phyloP scores from a whole-genome alignment of 2,329 filamentous ascomycete species.

The Diplodia intermedia region DNA sequence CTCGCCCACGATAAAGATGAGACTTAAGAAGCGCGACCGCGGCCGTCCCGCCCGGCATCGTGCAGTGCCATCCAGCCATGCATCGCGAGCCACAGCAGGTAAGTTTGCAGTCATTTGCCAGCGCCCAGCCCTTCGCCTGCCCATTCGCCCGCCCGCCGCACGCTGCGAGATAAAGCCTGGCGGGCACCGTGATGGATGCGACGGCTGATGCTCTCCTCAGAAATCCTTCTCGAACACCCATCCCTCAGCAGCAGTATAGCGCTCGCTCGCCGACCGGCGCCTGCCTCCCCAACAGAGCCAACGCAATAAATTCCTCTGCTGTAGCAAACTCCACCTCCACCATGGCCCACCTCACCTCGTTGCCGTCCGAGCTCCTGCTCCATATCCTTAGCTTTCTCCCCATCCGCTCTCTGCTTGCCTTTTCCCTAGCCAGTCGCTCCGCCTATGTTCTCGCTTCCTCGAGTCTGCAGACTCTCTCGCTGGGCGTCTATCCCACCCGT shows the following conservation, averaged over 20 bases:
- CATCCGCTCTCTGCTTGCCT: slow-evolving; percentile 43
- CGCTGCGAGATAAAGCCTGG: slow-evolving; percentile 13
- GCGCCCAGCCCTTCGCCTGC: no score
- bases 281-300: background rate
- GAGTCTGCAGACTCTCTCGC: slow-evolving; percentile 74
- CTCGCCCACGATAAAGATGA: slow-evolving; percentile 13
- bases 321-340: no score
- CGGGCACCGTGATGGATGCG: slow-evolving; percentile 19
- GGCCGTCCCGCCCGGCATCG: slow-evolving; percentile 5
- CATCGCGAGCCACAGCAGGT: slow-evolving; percentile 23
- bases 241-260: slow-evolving; percentile 26
- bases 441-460: slow-evolving; percentile 42
- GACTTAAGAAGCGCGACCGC: slow-evolving; percentile 4
- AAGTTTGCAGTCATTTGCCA: background rate
- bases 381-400: slow-evolving; percentile 45
- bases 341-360: slow-evolving; percentile 30
- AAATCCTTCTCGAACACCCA: slow-evolving; percentile 7
- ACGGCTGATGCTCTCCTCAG: slow-evolving; percentile 20
- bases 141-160: background rate
- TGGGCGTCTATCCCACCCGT: slow-evolving; percentile 76
- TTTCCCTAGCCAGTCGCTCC: slow-evolving; percentile 43
- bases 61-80: slow-evolving; percentile 4
- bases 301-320: background rate
- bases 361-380: slow-evolving; percentile 46
- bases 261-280: slow-evolving; percentile 19